Conservation (phyloP, 108 stramenopile species). For the Phaeodactylum tricornutum region DNA sequence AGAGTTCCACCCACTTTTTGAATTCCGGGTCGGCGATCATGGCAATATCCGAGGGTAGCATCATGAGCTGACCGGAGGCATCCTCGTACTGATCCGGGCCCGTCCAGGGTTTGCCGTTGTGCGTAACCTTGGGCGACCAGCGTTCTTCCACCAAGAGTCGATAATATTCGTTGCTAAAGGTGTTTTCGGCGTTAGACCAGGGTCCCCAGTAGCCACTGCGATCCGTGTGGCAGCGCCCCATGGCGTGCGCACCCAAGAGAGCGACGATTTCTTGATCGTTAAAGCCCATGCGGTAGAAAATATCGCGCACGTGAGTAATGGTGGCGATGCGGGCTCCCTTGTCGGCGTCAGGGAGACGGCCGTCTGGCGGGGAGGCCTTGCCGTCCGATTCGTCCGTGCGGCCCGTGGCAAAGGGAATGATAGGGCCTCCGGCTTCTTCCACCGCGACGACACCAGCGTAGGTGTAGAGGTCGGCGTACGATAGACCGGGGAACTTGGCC, state of each 20-base stretch:
- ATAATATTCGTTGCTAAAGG: slow-evolving; percentile 96
- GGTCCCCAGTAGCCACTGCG: slow-evolving; percentile 83
- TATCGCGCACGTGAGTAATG: slow-evolving; percentile 76
- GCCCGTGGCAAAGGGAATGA: slow-evolving; percentile 68
- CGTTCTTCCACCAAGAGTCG: slow-evolving; percentile 85
- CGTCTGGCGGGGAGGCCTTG: slow-evolving; percentile 56
- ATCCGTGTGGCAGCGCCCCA: slow-evolving; percentile 92
- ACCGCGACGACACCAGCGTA: slow-evolving; percentile 70
- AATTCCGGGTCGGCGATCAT: slow-evolving; percentile 80
- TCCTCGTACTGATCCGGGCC: slow-evolving; percentile 93
- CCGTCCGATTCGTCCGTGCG: slow-evolving; percentile 58
- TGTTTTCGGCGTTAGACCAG: slow-evolving; percentile 94
- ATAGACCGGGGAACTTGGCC: slow-evolving; percentile 77
- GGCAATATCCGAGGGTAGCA: slow-evolving; percentile 79
- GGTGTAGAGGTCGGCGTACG: slow-evolving; percentile 93
- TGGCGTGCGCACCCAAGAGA: slow-evolving; percentile 92
- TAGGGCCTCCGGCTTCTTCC: slow-evolving; percentile 67
- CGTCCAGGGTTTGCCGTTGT: slow-evolving; percentile 81
- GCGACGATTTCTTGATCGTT: slow-evolving; percentile 68
- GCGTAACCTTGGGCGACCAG: slow-evolving; percentile 70
- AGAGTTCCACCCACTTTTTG: slow-evolving; percentile 72
- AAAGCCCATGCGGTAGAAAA: slow-evolving; percentile 94
- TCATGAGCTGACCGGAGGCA: slow-evolving; percentile 75
- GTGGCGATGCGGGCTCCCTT: slow-evolving; percentile 70
- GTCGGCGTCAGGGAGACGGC: slow-evolving; percentile 85